These are phyloP conservation scores for Lasiosphaeris hirsuta DNA, from an alignment of 495 filamentous ascomycete species.

Conservation along the genomic window DNA sequence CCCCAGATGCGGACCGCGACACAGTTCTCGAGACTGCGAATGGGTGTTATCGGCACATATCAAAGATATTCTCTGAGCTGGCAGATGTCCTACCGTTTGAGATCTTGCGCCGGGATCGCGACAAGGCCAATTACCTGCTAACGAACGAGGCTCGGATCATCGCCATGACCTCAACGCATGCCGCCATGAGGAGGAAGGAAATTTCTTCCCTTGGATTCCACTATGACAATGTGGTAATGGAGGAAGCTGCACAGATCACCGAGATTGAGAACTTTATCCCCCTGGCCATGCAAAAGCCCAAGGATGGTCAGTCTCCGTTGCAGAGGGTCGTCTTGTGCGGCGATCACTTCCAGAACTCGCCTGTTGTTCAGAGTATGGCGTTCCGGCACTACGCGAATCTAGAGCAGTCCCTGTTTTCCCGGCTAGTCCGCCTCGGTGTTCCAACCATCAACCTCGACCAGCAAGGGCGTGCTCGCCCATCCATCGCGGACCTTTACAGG, in stretches of 20 bases:
- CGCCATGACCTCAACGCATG: constrained; percentile 97
- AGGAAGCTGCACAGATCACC: constrained; percentile 97
- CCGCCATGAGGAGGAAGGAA: constrained; percentile 92
- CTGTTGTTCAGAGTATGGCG: constrained; percentile 92
- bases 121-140: constrained; percentile 93
- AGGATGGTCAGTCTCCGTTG: constrained; percentile 67
- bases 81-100: constrained; percentile 95
- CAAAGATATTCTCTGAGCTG: constrained; percentile 87
- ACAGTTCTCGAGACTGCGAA: constrained; percentile 69
- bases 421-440: constrained; percentile 84
- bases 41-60: constrained; percentile 87
- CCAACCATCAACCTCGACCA: constrained; percentile 86
- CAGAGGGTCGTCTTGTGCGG: constrained; percentile 90
- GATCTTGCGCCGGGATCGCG: constrained; percentile 78
- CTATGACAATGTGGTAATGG: constrained; percentile 98
- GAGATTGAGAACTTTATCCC: constrained; percentile 98
- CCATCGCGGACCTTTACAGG: constrained; percentile 83
- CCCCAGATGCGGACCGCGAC: constrained; percentile 59
- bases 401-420: constrained; percentile 90
- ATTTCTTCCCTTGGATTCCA: constrained; percentile 90
- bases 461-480: constrained; percentile 84
- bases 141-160: constrained; percentile 93
- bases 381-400: constrained; percentile 94
- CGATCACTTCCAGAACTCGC: constrained; percentile 95
- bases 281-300: constrained; percentile 78